Conservation (phyloP, 2,329 filamentous ascomycete species). For the Coleophoma crateriformis region DNA sequence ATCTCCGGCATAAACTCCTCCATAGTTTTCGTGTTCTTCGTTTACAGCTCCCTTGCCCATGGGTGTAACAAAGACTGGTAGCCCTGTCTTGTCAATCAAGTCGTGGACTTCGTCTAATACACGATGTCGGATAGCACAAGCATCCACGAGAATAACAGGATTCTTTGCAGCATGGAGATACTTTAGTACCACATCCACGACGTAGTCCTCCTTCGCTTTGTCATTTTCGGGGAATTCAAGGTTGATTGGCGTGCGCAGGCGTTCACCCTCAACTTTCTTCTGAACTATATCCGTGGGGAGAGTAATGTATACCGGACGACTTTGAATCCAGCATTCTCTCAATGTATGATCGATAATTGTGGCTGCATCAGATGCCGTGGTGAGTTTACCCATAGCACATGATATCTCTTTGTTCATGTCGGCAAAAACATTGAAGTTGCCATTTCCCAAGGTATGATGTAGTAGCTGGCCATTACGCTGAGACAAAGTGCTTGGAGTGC, state of each 20-base stretch:
- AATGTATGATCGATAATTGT: slow-evolving; percentile 73
- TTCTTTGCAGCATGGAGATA: slow-evolving; percentile 67
- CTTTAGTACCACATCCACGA: slow-evolving; percentile 73
- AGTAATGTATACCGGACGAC: slow-evolving; percentile 77
- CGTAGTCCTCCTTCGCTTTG: slow-evolving; percentile 68
- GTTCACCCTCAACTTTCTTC: slow-evolving; percentile 68
- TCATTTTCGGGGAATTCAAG: slow-evolving; percentile 61
- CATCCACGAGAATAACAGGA: slow-evolving; percentile 77
- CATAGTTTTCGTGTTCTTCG: slow-evolving; percentile 69
- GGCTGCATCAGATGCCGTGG: slow-evolving; percentile 64
- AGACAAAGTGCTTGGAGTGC: slow-evolving; percentile 40
- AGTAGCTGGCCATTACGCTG: slow-evolving; percentile 42
- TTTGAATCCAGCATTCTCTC: slow-evolving; percentile 66
- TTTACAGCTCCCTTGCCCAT: slow-evolving; percentile 86
- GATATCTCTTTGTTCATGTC: slow-evolving; percentile 72
- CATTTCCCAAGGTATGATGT: slow-evolving; percentile 70
- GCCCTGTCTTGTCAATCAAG: slow-evolving; percentile 64
- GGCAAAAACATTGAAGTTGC: slow-evolving; percentile 78
- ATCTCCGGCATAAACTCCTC: slow-evolving; percentile 79
- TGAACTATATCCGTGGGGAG: slow-evolving; percentile 77
- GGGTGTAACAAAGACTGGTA: slow-evolving; percentile 82
- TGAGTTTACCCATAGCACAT: slow-evolving; percentile 65
- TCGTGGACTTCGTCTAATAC: slow-evolving; percentile 67
- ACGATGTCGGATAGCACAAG: slow-evolving; percentile 73
- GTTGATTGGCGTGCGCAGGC: slow-evolving; percentile 66